Percentiles rank a stretch among this genome's conserved stretches.
phyloP scores from a whole-genome alignment of 2,329 filamentous ascomycete genomes.

The Anisogramma anomala region DNA sequence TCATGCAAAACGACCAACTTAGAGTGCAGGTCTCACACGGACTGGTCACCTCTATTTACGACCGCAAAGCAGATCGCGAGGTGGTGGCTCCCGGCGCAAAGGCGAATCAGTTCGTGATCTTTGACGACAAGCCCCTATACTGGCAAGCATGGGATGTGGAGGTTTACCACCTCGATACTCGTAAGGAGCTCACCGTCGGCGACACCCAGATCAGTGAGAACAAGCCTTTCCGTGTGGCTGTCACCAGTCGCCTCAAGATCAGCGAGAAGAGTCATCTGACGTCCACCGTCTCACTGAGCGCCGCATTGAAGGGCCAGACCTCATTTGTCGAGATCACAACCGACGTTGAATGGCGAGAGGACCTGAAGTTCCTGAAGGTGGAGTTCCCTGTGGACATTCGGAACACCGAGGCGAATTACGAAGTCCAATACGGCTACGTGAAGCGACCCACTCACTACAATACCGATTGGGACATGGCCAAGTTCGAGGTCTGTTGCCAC shows the following conservation, averaged over 20 bases:
- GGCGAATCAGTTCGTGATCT: slow-evolving; percentile 85
- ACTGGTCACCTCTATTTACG: slow-evolving; percentile 73
- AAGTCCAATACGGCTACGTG: slow-evolving; percentile 86
- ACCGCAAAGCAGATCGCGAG: slow-evolving; percentile 62
- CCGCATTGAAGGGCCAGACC: slow-evolving; percentile 51
- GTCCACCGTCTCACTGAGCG: slow-evolving; percentile 70
- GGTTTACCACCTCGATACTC: slow-evolving; percentile 83
- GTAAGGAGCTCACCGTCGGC: slow-evolving; percentile 59
- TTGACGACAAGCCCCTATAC: slow-evolving; percentile 93
- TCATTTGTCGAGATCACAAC: slow-evolving; percentile 67
- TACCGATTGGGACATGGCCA: slow-evolving; percentile 81
- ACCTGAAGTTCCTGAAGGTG: slow-evolving; percentile 96
- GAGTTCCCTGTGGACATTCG: slow-evolving; percentile 90
- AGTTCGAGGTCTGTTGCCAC: slow-evolving; percentile 94
- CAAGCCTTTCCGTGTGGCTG: slow-evolving; percentile 63
- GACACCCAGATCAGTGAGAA: slow-evolving; percentile 61
- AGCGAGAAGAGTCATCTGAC: slow-evolving; percentile 78
- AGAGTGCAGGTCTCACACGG: slow-evolving; percentile 62
- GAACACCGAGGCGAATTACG: slow-evolving; percentile 88
- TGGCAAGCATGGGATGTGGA: slow-evolving; percentile 99
- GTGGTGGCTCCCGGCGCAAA: slow-evolving; percentile 62
- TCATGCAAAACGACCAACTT: slow-evolving; percentile 68
- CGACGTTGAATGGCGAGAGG: slow-evolving; percentile 94
- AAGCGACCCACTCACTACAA: slow-evolving; percentile 94
- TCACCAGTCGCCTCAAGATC: slow-evolving; percentile 77